Evolutionary conservation across 2,329 filamentous ascomycete species (phyloP), one percentile per base, ranked within the genome.

Genomic region (Neonectria faginata): DNA sequence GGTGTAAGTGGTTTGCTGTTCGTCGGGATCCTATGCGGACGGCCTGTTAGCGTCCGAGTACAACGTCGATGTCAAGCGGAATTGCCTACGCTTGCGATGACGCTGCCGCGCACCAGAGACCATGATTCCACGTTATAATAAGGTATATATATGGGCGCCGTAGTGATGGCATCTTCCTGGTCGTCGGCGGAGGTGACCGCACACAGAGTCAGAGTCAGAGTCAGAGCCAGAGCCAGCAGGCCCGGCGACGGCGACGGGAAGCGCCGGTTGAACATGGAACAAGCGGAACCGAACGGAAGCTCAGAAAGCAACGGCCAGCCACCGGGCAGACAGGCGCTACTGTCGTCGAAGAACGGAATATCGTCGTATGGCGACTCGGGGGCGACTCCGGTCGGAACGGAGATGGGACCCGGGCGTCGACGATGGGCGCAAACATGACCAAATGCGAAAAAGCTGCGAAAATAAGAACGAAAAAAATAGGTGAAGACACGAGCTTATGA

Each of bases 111-210:
- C 52, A 84, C 73, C 4, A 79, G 67, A 11, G 78, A 78, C 83
- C 83, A 85, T 36, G 80, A 77, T n/a, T 78, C 73, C 33, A 76
- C 62, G 42, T 74, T 66, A 56, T 84, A 85, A 41, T 79, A 79
- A 0, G 83, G 83, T 3, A 85, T 73, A 62, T 77, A 85, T 56
- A 85, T 78, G 29, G 82, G 80, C 16, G 82, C 80, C 18, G 80
- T 80, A 3, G 80, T 81, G 27, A 78, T 64, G n/a, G 75, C 68
- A 25, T 76, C 67, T 27, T 70, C 56, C 47, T 70, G 31, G 27
- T 70, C 41, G 27, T 62, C 62, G 62, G 69, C 60, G 48, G 67
- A 66, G 44, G 68, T 70, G 61, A 66, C 64, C 57, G 67, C 62
- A 62, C 65, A 73, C 33, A 75, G 56, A 41, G 72, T 72, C 27